Evolutionary conservation across 306 rosid species (phyloP), one percentile per base, ranked within the genome.

Genomic region (Quercus berberidifolia): DNA sequence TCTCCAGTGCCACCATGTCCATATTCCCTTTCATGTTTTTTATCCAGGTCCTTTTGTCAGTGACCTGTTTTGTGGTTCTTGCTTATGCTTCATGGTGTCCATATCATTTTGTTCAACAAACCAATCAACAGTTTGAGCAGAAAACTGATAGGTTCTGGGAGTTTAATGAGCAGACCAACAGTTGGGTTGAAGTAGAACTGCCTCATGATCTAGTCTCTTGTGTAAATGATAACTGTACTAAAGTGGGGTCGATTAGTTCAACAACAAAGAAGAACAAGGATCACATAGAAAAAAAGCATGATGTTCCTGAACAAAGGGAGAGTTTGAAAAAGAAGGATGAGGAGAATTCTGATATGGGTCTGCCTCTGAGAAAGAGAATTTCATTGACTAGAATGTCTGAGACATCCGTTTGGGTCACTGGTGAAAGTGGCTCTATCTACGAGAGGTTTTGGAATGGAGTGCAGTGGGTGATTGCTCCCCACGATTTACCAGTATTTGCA

Each of bases 401-500:
- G 55, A 80, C 84, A 59, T 92, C 97, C n/a, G 72, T 91, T 55
- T 94, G 97, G 98, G 72, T 94, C 73, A 94, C 91, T 76, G 95
- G 95, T 76, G 90, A 85, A 82, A 94, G 97, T 87, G 98, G 98
- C 4, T 90, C 89, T 7, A 94, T 94, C 63, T 92, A 88, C 82
- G 98, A 94, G 92, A 92, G 97, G 88, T 91, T 90, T 83, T 94
- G 97, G 98, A 94, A 94, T 88, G 97, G 95, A 74, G 82, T 91
- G n/a, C 97, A 92, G 82, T 94, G 98, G 97, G 95, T 90, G 54
- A 49, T 90, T 59, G 93, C 97, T 71, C 97, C 98, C 23, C 97
- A 94, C 84, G 97, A 91, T 72, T 87, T 94, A 20, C 98, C 97
- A 41, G 5, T 86, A 63, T 83, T 82, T 20, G 91, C 77, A 13